Conservation (phyloP, 2,329 filamentous ascomycete species). For the Alternaria panax region DNA sequence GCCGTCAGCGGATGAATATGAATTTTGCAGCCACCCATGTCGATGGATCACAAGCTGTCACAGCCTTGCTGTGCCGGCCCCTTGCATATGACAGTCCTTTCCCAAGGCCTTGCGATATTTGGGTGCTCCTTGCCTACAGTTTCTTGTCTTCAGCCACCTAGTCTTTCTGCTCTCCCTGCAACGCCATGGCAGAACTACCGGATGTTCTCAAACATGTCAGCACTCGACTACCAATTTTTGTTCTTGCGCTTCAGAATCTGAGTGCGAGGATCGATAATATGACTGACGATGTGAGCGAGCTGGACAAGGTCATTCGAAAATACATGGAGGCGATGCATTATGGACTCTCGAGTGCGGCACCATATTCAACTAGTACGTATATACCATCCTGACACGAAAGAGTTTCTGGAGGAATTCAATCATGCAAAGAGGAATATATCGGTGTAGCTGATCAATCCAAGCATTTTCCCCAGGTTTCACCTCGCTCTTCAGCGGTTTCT, state of each 20-base stretch:
- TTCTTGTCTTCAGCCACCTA: slow-evolving; percentile 1
- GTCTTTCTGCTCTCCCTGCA: background rate
- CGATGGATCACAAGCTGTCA: background rate
- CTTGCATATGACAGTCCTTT: slow-evolving; percentile 1
- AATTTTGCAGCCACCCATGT: background rate
- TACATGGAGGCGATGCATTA: background rate
- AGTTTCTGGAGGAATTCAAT: background rate
- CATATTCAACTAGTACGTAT: background rate
- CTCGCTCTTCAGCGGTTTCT: background rate
- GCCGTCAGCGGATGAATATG: background rate
- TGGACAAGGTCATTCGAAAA: slow-evolving; percentile 4
- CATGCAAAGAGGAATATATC: background rate
- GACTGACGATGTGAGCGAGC: slow-evolving; percentile 12
- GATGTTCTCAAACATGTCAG: slow-evolving; percentile 10
- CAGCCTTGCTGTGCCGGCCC: slow-evolving; percentile 18
- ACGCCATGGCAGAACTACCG: slow-evolving; percentile 32
- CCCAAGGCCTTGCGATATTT: slow-evolving; percentile 13
- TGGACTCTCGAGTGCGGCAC: slow-evolving; percentile 32
- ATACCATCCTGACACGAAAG: background rate
- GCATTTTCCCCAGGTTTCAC: background rate
- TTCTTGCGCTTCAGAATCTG: background rate
- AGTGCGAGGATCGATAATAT: slow-evolving; percentile 9
- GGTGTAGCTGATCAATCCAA: background rate
- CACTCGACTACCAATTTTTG: background rate
- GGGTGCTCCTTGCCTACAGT: background rate